Evolutionary conservation across 2,329 filamentous ascomycete species (phyloP), one percentile per base, ranked within the genome.

Genomic region (Penicillium sp.): DNA sequence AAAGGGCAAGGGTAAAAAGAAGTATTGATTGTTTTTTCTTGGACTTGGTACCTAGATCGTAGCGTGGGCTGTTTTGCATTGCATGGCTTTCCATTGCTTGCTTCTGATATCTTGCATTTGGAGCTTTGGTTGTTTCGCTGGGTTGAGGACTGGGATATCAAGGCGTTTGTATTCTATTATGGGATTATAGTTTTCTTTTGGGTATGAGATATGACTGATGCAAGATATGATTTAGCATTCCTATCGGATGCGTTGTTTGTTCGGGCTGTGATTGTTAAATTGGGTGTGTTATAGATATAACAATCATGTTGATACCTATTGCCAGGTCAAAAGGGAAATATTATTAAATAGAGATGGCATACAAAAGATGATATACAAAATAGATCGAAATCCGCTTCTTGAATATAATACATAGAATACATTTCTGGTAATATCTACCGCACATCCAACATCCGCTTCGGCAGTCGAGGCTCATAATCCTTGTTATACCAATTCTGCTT

Each of bases 1-100:
- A 18, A 59, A 61, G 43, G 57, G 56, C 18, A 64, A 60, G 42
- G 60, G 52, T n/a, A 48, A 58, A 32, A 55, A 56, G 39, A 50
- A 50, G 36, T 35, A 20, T 15, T 44, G 45, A 51, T 30, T 7
- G 6, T 13, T 22, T 22, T 9, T n/a, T n/a, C n/a, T n/a, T n/a
- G n/a, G n/a, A n/a, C 18, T 22, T 22, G 18, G 18, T 22, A 22
- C 9, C 18, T 22, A 22, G 18, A 9, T 22, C 18, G 5, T 22
- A 22, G 5, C 18, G 9, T 22, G 18, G 18, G 18, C 18, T 22
- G 5, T 22, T 5, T 22, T 22, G 18, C 18, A 22, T 22, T n/a
- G n/a, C n/a, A n/a, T n/a, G n/a, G n/a, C n/a, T n/a, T 17, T n/a
- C 34, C 4, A 30, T 27, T 35, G 9, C 30, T 16, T 23, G 0